phyloP scores from a whole-genome alignment of 192 early-diverging fungal genomes.

The Thamnidium elegans region DNA sequence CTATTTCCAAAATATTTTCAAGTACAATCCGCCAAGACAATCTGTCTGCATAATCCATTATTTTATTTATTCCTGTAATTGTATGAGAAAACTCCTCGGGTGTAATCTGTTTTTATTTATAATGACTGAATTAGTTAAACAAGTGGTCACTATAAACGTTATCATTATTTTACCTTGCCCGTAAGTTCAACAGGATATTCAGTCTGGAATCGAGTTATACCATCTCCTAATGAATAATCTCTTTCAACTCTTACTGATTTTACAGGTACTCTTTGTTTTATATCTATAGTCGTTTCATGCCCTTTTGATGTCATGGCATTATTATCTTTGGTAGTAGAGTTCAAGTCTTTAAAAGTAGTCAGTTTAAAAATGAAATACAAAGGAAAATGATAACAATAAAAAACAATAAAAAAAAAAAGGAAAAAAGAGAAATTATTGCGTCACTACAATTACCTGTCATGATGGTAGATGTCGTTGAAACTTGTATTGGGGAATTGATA shows the following conservation, averaged over 20 bases:
- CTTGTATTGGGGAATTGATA: background rate
- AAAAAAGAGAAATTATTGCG: constrained; percentile 8
- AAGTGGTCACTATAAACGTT: background rate
- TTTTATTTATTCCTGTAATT: constrained; percentile 31
- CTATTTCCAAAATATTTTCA: constrained; percentile 37
- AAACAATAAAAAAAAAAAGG: background rate
- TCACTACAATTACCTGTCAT: constrained; percentile 18
- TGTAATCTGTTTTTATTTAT: constrained; percentile 31
- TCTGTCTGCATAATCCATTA: constrained; percentile 30
- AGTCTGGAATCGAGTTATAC: constrained; percentile 36
- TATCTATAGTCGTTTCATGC: constrained; percentile 7
- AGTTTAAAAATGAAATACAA: background rate
- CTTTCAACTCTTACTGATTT: constrained; percentile 33
- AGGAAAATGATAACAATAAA: background rate
- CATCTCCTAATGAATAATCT: constrained; percentile 38
- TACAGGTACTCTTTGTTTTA: constrained; percentile 16
- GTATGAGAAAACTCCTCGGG: constrained; percentile 31
- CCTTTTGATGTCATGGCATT: constrained; percentile 12
- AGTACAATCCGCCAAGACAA: constrained; percentile 28
- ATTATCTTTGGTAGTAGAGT: constrained; percentile 1
- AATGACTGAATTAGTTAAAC: background rate
- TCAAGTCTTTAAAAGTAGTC: constrained; percentile 1
- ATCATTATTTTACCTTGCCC: constrained; percentile 26
- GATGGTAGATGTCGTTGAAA: background rate
- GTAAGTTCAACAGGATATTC: constrained; percentile 25